Evolutionary conservation across 495 filamentous ascomycete genomes (phyloP).

Genomic region (Stereocaulon alpinum): DNA sequence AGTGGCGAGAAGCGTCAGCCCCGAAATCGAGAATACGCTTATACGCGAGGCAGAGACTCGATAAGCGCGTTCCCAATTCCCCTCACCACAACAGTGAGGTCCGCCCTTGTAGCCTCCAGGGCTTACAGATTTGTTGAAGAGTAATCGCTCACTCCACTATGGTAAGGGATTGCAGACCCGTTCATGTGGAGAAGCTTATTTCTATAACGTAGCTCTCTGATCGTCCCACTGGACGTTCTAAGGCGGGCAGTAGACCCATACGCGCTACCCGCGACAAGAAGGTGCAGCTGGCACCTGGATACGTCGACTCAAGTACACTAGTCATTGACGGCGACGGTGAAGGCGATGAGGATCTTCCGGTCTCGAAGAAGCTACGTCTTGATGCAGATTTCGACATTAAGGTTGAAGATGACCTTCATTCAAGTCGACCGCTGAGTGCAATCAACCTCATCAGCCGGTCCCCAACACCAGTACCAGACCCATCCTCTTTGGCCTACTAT

Average conservation of each 20-base stretch:
- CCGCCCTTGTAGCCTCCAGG: neutral
- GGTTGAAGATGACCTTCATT: neutral
- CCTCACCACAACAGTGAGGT: no score
- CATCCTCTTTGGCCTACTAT: neutral
- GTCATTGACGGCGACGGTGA: conserved; percentile 8
- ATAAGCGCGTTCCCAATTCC: neutral
- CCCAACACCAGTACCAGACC: neutral
- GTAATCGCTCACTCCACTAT: no score
- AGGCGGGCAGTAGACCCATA: neutral
- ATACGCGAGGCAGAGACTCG: neutral
- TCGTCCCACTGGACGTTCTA: neutral
- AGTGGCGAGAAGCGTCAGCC: neutral
- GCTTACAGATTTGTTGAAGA: no score
- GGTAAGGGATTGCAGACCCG: no score
- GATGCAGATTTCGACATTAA: neutral
- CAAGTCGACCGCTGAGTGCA: no score
- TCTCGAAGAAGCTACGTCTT: neutral
- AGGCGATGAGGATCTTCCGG: neutral
- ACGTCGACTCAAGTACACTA: conserved; percentile 9
- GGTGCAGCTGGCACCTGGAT: neutral
- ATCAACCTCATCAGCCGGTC: no score
- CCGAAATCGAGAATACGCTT: neutral
- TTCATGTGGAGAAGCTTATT: neutral
- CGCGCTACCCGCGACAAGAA: conserved; percentile 4
- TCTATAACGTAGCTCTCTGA: neutral